phyloP scores from a whole-genome alignment of 2,329 filamentous ascomycete genomes.

The Trichoderma asperellum region DNA sequence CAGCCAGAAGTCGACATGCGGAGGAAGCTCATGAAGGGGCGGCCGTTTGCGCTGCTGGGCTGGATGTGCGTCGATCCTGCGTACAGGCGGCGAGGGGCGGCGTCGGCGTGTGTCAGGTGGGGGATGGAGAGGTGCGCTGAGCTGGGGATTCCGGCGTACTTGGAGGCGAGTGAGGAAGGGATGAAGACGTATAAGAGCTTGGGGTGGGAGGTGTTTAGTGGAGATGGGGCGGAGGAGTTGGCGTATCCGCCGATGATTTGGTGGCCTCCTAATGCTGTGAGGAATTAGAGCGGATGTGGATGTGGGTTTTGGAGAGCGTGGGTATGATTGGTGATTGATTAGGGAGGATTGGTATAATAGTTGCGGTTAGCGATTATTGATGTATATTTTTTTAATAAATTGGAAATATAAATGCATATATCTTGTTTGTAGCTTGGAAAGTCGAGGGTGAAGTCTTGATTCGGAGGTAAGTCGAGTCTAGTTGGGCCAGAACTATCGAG shows the following conservation, averaged over 20 bases:
- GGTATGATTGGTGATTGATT: background rate
- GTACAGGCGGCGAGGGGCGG: conserved; percentile 16
- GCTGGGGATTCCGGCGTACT: conserved; percentile 27
- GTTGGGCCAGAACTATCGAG: background rate
- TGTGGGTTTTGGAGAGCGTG: background rate
- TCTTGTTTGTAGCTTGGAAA: background rate
- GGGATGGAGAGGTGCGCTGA: conserved; percentile 28
- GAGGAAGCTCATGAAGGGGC: conserved; percentile 2
- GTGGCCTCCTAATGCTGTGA: conserved; percentile 16
- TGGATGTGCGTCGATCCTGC: conserved; percentile 25
- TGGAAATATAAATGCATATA: background rate
- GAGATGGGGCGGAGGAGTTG: background rate
- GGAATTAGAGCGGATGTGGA: background rate
- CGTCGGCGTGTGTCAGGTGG: conserved; percentile 19
- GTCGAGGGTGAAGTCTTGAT: background rate
- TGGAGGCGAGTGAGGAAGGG: conserved; percentile 30
- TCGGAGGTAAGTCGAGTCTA: background rate
- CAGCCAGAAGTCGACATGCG: background rate
- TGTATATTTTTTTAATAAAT: background rate
- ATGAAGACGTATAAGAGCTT: conserved; percentile 26
- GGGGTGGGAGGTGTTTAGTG: conserved; percentile 22
- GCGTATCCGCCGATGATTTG: conserved; percentile 27
- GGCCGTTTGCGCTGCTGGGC: conserved; percentile 22
- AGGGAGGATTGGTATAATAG: background rate
- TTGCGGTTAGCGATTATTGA: background rate